Evolutionary conservation across 1,284 basidiomycete species (phyloP), one percentile per base, ranked within the genome.

Genomic region (Ceratobasidium sp.): DNA sequence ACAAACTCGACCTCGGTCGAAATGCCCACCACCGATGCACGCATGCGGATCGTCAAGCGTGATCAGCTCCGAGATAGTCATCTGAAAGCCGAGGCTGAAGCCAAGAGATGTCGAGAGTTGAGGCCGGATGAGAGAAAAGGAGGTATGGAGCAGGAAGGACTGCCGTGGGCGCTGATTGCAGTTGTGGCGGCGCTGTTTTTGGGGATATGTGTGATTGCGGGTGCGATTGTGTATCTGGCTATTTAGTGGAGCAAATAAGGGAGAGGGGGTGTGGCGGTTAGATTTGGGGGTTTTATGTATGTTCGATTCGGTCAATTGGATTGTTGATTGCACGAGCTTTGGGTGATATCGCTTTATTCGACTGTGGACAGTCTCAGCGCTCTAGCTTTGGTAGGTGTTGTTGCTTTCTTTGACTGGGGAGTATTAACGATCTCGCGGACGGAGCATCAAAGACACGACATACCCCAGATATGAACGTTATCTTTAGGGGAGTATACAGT

Each of bases 21-120:
- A 20, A 86, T 89, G 81, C 84, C 88, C 81, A 83, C 87, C 1
- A 82, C 81, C 38, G 93, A 94, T 84, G 88, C 90, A 2, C 90
- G 93, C 9, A 84, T 89, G 15, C 82, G 83, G n/a, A 86, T 91
- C 76, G 84, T 88, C 44, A 81, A 85, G 33, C 81, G 84, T 23
- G 87, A 89, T 13, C 57, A 84, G 84, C 57, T 84, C 85, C 50
- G 87, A 89, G 54, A 81, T 80, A 12, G 84, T 84, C 65, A 81
- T 86, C 9, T 81, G 86, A 67, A 84, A 87, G 83, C 84, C 90
- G 83, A 85, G 89, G 85, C 86, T 88, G 79, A 42, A 83, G 84
- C 82, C 82, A 33, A 83, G 81, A 59, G 81, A 82, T 26, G 81
- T 61, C 70, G 80, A 46, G 71, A 78, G 28, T 57, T 59, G 20